Percentiles rank a stretch among this genome's conserved stretches.
Conservation (phyloP, 2,329 filamentous ascomycete genomes). For the Colletotrichum filicis region DNA sequence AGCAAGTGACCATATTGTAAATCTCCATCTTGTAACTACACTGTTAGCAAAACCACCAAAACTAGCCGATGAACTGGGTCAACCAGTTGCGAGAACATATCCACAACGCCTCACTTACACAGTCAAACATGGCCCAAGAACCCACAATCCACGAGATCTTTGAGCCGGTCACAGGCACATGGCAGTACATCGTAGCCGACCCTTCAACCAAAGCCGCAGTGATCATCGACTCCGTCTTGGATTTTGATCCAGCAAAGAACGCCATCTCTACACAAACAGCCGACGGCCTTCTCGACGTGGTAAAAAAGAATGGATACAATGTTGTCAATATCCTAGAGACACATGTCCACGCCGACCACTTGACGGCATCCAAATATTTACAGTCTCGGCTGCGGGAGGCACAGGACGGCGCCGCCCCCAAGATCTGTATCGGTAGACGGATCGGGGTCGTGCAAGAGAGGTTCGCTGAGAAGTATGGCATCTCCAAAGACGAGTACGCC, state of each 20-base stretch:
- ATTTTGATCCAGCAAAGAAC: constrained; percentile 54
- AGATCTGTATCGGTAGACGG: constrained; percentile 55
- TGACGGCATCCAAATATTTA: constrained; percentile 65
- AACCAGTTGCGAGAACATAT: not conserved
- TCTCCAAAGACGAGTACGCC: constrained; percentile 47
- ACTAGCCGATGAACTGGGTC: not conserved
- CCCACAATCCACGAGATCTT: constrained; percentile 49
- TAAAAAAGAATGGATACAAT: constrained; percentile 54
- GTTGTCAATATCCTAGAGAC: constrained; percentile 66
- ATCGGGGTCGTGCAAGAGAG: constrained; percentile 54
- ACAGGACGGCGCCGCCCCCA: constrained; percentile 3
- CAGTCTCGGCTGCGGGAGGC: constrained; percentile 50
- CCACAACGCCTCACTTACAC: not conserved
- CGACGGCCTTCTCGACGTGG: constrained; percentile 55
- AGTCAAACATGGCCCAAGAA: constrained; percentile 33
- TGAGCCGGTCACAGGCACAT: constrained; percentile 54
- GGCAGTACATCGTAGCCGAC: constrained; percentile 66
- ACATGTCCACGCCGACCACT: constrained; percentile 65
- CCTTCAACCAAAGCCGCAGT: constrained; percentile 54
- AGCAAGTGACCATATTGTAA: not conserved
- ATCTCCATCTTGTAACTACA: not conserved
- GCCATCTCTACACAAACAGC: constrained; percentile 59
- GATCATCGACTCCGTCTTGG: constrained; percentile 68
- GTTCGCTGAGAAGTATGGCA: constrained; percentile 52
- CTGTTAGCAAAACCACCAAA: not conserved